Evolutionary conservation across 257 asterid genomes (phyloP).

Genomic region (Nicotiana attenuata): DNA sequence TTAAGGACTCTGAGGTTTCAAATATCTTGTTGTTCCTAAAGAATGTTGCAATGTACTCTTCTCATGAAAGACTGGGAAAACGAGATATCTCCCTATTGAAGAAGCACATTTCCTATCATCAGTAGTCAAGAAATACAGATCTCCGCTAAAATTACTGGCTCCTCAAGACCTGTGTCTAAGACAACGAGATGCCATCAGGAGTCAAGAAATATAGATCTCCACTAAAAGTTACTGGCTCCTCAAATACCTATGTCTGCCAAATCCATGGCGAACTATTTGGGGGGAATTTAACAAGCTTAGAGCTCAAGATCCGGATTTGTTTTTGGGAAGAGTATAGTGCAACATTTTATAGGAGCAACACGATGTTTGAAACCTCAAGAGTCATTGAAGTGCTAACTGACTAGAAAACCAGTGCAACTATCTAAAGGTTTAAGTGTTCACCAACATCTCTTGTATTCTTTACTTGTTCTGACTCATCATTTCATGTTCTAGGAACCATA

Average conservation of each 20-base stretch:
- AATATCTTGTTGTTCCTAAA: constrained; percentile 11
- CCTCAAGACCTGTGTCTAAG: constrained; percentile 15
- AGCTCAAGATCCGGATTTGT: background rate
- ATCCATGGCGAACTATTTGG: no score
- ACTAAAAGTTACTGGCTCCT: background rate
- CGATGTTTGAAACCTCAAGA: constrained; percentile 14
- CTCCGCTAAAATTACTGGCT: constrained; percentile 4
- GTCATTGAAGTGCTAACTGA: constrained; percentile 13
- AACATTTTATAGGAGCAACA: constrained; percentile 17
- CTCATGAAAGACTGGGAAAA: background rate
- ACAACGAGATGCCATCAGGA: constrained; percentile 23
- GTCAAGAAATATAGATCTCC: constrained; percentile 13
- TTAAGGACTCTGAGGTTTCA: constrained; percentile 20
- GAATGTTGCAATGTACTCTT: constrained; percentile 9
- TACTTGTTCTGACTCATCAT: background rate
- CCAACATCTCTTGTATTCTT: background rate
- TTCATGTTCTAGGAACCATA: background rate
- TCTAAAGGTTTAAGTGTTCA: background rate
- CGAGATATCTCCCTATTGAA: constrained; percentile 21
- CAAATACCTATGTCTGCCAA: background rate
- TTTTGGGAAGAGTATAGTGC: background rate
- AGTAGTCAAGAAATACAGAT: constrained; percentile 18
- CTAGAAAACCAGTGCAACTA: background rate
- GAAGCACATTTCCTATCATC: constrained; percentile 45
- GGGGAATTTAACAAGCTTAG: no score